Evolutionary conservation across 2,329 filamentous ascomycete genomes (phyloP).

Genomic region (Dryadomyces sulphureus): DNA sequence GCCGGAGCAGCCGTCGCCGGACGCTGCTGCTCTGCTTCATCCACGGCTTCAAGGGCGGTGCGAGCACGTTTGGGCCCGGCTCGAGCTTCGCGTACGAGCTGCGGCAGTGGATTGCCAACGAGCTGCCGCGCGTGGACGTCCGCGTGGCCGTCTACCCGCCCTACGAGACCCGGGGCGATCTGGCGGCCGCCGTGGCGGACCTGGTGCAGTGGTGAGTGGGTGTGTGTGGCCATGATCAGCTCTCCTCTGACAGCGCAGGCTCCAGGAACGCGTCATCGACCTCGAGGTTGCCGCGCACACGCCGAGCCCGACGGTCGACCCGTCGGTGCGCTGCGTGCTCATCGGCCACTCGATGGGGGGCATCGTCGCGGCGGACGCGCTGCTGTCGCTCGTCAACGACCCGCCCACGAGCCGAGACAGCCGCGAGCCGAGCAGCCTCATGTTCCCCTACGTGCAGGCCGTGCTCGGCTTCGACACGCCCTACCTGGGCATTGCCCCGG

Average conservation of each 20-base stretch:
- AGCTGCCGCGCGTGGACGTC: conserved; percentile 55
- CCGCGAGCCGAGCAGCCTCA: not conserved
- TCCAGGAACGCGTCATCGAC: conserved; percentile 86
- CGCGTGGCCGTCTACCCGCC: conserved; percentile 59
- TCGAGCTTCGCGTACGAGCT: conserved; percentile 60
- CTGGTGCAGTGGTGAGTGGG: conserved; percentile 57
- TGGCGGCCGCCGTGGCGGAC: conserved; percentile 52
- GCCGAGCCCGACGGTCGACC: conserved; percentile 71
- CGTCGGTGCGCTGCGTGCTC: conserved; percentile 67
- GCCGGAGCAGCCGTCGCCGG: conserved; percentile 45
- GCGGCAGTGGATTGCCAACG: conserved; percentile 44
- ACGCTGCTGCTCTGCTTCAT: conserved; percentile 72
- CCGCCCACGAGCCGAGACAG: conserved; percentile 28
- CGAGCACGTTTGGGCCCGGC: conserved; percentile 57
- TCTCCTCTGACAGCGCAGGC: conserved; percentile 30
- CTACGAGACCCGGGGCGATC: conserved; percentile 69
- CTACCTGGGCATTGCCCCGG: conserved; percentile 67
- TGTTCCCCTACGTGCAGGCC: conserved; percentile 50
- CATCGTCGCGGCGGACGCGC: conserved; percentile 82
- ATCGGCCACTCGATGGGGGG: conserved; percentile 86
- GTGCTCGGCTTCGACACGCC: conserved; percentile 91
- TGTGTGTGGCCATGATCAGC: not conserved
- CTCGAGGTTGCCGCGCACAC: conserved; percentile 73
- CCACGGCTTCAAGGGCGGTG: conserved; percentile 79
- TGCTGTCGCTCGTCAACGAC: conserved; percentile 54